Percentiles rank a stretch among this genome's conserved stretches.
Conservation (phyloP, 1,284 basidiomycete species). For the Bondarzewia mesenterica region DNA sequence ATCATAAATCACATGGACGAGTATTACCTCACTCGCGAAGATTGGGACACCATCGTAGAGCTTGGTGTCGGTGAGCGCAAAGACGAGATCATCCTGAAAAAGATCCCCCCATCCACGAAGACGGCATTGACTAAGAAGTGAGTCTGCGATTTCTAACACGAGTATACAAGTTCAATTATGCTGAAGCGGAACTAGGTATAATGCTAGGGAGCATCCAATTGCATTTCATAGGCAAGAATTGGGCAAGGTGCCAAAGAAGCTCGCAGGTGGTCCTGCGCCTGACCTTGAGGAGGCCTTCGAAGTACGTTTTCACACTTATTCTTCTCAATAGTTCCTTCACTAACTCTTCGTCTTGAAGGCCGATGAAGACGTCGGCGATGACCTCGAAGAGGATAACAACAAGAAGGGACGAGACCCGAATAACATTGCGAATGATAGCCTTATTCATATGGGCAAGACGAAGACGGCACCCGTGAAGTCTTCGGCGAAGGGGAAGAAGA, state of each 20-base stretch:
- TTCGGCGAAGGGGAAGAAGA: background rate
- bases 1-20: conserved; percentile 90
- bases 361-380: background rate
- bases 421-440: conserved; percentile 39
- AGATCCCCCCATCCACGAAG: conserved; percentile 79
- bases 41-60: conserved; percentile 94
- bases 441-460: conserved; percentile 41
- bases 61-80: conserved; percentile 80
- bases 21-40: conserved; percentile 89
- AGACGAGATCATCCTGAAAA: conserved; percentile 73
- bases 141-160: conserved; percentile 16
- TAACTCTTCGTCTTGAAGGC: background rate
- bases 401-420: conserved; percentile 25
- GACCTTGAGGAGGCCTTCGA: conserved; percentile 87
- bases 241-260: conserved; percentile 71
- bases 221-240: conserved; percentile 84
- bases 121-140: conserved; percentile 81
- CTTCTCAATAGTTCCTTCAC: background rate
- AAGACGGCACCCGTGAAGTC: conserved; percentile 16
- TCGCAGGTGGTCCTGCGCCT: conserved; percentile 64
- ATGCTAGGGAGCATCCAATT: conserved; percentile 80
- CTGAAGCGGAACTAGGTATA: conserved; percentile 57
- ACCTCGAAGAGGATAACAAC: background rate
- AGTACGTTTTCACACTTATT: conserved; percentile 23
- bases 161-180: no score